These are phyloP conservation scores for Ustilago bromivora DNA, from an alignment of 1,284 basidiomycete species.

Conservation along the genomic window DNA sequence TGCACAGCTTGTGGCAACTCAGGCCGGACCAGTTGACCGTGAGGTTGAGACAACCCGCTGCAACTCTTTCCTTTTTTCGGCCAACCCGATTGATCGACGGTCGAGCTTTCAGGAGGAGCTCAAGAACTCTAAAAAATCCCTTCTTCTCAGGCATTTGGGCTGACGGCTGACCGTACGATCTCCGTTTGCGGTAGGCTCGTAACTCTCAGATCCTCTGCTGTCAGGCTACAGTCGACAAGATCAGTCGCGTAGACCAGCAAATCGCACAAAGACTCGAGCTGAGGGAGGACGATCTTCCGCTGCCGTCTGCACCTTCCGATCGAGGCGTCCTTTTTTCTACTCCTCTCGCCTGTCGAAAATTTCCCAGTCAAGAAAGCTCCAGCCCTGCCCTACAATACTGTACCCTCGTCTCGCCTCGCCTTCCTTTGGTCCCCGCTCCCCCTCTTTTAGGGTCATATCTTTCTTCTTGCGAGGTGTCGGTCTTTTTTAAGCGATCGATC, in stretches of 20 bases:
- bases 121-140: not conserved
- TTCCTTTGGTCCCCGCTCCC: not conserved
- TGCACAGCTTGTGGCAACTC: not conserved
- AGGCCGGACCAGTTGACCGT: not conserved
- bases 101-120: not conserved
- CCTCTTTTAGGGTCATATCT: not conserved
- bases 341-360: constrained; percentile 8
- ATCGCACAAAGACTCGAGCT: not conserved
- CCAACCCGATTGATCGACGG: not conserved
- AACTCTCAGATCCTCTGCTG: constrained; percentile 1
- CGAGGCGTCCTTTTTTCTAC: constrained; percentile 9
- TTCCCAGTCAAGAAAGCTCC: not conserved
- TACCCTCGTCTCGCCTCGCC: not conserved
- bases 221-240: not conserved
- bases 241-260: not conserved
- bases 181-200: not conserved
- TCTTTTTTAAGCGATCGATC: not conserved
- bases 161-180: not conserved
- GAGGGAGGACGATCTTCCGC: not conserved
- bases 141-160: not conserved
- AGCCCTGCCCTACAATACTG: not conserved
- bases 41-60: not conserved
- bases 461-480: not conserved
- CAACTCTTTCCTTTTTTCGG: not conserved
- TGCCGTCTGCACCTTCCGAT: constrained; percentile 17